These are phyloP conservation scores for Vigna nakashimae DNA, from an alignment of 306 rosid genomes.

Conservation along the genomic window DNA sequence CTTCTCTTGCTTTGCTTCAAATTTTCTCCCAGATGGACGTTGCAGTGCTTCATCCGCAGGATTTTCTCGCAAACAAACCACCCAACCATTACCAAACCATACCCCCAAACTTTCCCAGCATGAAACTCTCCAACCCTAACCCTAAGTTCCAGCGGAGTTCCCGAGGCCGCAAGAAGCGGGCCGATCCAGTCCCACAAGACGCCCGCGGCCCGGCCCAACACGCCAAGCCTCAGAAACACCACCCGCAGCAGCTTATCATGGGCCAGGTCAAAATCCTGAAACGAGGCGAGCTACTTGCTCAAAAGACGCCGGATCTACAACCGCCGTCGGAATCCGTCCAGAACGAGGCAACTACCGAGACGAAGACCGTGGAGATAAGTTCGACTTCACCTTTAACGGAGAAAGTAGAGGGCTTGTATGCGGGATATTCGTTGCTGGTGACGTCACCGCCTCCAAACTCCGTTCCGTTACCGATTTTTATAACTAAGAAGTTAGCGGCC, in stretches of 20 bases:
- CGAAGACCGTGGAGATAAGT: background rate
- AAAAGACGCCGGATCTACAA: background rate
- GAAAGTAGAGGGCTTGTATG: constrained; percentile 42
- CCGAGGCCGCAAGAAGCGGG: constrained; percentile 35
- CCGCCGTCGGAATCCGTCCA: background rate
- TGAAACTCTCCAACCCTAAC: constrained; percentile 7
- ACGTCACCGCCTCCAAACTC: constrained; percentile 67
- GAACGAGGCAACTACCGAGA: background rate
- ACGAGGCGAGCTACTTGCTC: constrained; percentile 47
- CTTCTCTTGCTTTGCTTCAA: background rate
- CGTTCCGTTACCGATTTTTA: constrained; percentile 62
- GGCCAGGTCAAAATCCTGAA: constrained; percentile 57
- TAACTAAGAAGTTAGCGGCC: constrained; percentile 33
- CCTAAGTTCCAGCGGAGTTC: constrained; percentile 25
- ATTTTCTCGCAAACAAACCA: constrained; percentile 28
- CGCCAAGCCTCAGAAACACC: constrained; percentile 21
- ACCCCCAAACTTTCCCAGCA: constrained; percentile 14
- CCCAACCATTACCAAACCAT: background rate
- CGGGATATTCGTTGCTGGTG: constrained; percentile 47
- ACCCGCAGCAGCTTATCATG: constrained; percentile 5
- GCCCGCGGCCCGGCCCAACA: background rate
- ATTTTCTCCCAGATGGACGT: constrained; percentile 44
- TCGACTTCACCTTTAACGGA: background rate
- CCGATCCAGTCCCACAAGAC: background rate
- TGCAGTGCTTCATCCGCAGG: constrained; percentile 51